phyloP scores from a whole-genome alignment of 2,329 filamentous ascomycete genomes.

The Colletotrichum phormii region DNA sequence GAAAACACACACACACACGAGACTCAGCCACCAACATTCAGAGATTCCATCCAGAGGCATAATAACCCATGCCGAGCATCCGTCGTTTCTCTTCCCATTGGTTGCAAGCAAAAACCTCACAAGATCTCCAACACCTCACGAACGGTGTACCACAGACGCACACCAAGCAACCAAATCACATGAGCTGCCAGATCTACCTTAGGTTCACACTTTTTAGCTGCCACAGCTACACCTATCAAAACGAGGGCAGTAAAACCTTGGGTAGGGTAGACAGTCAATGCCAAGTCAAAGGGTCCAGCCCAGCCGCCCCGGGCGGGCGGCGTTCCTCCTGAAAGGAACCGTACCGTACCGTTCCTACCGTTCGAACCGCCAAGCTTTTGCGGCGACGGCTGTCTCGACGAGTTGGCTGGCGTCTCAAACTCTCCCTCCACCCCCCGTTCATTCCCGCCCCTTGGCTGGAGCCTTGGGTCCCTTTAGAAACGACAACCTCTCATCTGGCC shows the following conservation, averaged over 20 bases:
- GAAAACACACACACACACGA: neutral
- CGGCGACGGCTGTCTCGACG: constrained; percentile 36
- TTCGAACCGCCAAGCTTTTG: constrained; percentile 35
- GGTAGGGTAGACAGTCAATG: neutral
- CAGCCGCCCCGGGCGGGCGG: too few relatives aligned
- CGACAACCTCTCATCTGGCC: neutral
- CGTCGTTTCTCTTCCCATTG: neutral
- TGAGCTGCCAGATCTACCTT: neutral
- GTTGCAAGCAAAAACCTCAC: neutral
- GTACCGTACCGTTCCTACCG: constrained; percentile 1
- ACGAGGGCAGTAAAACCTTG: too few relatives aligned
- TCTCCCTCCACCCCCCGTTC: neutral
- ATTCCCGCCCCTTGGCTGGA: neutral
- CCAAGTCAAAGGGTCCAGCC: neutral
- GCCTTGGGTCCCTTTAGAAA: neutral
- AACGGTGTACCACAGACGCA: neutral
- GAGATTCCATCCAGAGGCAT: neutral
- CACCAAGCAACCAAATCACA: neutral
- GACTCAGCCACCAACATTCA: neutral
- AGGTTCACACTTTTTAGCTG: too few relatives aligned
- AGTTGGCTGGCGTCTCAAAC: constrained; percentile 30
- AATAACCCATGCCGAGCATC: neutral
- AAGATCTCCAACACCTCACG: neutral
- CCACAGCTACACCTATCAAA: too few relatives aligned
- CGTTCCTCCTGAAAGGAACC: neutral